Base-by-base conservation (phyloP, 371 early-diverging fungal species). In the Syncephalastrum racemosum region DNA sequence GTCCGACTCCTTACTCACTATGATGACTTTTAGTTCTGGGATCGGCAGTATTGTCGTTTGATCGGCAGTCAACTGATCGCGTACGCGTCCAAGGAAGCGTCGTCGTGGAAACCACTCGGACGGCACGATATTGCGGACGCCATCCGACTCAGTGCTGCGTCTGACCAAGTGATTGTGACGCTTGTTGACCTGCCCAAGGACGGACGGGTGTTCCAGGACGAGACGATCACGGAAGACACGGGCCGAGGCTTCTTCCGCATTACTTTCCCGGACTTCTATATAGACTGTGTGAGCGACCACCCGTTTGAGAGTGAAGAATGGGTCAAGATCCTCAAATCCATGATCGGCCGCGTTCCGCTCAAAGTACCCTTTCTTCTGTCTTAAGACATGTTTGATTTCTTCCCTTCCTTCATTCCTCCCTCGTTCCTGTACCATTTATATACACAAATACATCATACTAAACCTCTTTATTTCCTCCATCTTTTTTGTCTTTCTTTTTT, bases 301-400 rank as follows among this genome's bases (percentile, higher is more conserved):
- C 64, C 67, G 5, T 50, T 59, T 4, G 73, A 77, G 48, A 73
- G 73, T 46, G 77, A 77, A 47, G 71, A 67, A 39, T 77, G 77
- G 77, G 73, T 77, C n/a, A 68, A 61, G 40, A 64, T 69, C 12
- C 47, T 77, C 3, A 66, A 66, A 46, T 67, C 77, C 6, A 77
- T 77, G 77, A 73, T 77, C 39, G 77, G 77, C 8, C 52, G 71
- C 14, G 69, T 77, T 4, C 76, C 77, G 27, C 48, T 75, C 43
- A 63, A 59, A n/a, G 42, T 71, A 47, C 68, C 64, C 0, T 70
- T 70, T 59, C 42, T 51, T 22, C 42, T 40, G 22, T 51, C 52
- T 12, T 51, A 40, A 51, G 22, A n/a, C 22, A n/a, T n/a, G n/a
- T n/a, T n/a, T n/a, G 40, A 39, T 18, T 50, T 36, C 22, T 8